These are phyloP conservation scores for Psilocybe cubensis DNA, from an alignment of 768 basidiomycete species.

Conservation along the genomic window DNA sequence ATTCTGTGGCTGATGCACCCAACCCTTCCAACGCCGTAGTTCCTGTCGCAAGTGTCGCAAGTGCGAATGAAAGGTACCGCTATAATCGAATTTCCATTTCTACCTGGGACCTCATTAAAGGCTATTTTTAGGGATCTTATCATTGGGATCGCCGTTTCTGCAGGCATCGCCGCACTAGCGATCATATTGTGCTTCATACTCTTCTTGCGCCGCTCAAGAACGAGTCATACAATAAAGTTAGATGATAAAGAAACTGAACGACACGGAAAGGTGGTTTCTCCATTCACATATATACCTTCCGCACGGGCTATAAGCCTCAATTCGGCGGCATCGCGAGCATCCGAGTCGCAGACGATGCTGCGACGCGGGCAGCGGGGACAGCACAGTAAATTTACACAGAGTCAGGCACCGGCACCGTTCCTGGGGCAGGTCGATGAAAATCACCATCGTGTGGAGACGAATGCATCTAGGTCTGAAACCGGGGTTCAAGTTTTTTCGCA, in stretches of 20 bases:
- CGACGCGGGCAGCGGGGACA: no score
- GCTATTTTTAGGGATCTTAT: background rate
- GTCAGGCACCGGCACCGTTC: no score
- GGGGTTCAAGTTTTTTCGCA: no score
- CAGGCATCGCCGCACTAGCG: background rate
- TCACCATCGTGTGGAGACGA: no score
- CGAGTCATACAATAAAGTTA: background rate
- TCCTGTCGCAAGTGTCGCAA: no score
- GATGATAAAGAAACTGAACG: background rate
- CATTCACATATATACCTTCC: background rate
- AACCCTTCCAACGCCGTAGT: background rate
- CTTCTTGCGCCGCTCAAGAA: background rate
- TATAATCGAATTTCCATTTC: no score
- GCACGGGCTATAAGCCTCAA: background rate
- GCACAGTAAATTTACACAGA: no score
- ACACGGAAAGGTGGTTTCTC: background rate
- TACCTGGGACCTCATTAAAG: background rate
- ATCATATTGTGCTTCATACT: background rate
- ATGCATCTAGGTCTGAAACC: no score
- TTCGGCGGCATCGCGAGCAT: no score
- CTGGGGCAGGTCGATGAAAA: no score
- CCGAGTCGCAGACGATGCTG: no score
- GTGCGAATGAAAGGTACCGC: no score
- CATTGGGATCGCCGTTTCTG: background rate
- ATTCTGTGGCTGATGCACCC: background rate